These are phyloP conservation scores for Fraxinus americana DNA, from an alignment of 257 asterid species.

Conservation along the genomic window DNA sequence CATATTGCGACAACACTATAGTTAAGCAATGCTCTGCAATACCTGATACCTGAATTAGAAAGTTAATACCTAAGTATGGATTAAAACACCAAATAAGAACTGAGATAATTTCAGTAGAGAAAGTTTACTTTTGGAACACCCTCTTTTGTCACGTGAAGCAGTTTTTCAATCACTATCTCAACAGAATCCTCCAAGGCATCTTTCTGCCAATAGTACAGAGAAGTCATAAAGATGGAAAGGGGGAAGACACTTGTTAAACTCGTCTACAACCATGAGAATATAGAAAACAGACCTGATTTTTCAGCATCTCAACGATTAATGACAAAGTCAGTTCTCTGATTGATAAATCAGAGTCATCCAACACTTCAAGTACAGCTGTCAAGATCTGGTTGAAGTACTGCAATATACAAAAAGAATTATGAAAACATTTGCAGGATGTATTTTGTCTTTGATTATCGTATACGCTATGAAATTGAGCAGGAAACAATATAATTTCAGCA, in stretches of 20 bases:
- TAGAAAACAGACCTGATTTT: slow-evolving; percentile 73
- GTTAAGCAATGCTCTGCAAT: slow-evolving; percentile 93
- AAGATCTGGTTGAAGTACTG: slow-evolving; percentile 98
- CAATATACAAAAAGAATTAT: slow-evolving; percentile 33
- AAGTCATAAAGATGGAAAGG: slow-evolving; percentile 12
- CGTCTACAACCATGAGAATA: slow-evolving; percentile 6
- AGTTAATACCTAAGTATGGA: slow-evolving; percentile 8
- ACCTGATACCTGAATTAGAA: slow-evolving; percentile 66
- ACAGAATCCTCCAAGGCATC: slow-evolving; percentile 91
- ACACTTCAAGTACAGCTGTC: slow-evolving; percentile 85
- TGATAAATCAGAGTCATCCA: slow-evolving; percentile 87
- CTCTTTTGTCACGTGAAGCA: slow-evolving; percentile 89
- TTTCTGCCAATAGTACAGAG: slow-evolving; percentile 52
- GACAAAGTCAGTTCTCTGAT: slow-evolving; percentile 78
- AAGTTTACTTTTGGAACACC: slow-evolving; percentile 64
- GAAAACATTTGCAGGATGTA: slow-evolving; percentile 10
- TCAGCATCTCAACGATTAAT: slow-evolving; percentile 82
- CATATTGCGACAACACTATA: slow-evolving; percentile 73
- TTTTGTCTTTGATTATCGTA: slow-evolving; percentile 9
- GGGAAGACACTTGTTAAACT: not conserved
- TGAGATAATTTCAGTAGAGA: slow-evolving; percentile 23
- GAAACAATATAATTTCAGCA: slow-evolving; percentile 1
- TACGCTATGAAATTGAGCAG: not conserved
- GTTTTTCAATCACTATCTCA: slow-evolving; percentile 87
- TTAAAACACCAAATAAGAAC: slow-evolving; percentile 6